These are phyloP conservation scores for Phyllosticta paracitricarpa DNA, from an alignment of 2,329 filamentous ascomycete species.

Conservation along the genomic window DNA sequence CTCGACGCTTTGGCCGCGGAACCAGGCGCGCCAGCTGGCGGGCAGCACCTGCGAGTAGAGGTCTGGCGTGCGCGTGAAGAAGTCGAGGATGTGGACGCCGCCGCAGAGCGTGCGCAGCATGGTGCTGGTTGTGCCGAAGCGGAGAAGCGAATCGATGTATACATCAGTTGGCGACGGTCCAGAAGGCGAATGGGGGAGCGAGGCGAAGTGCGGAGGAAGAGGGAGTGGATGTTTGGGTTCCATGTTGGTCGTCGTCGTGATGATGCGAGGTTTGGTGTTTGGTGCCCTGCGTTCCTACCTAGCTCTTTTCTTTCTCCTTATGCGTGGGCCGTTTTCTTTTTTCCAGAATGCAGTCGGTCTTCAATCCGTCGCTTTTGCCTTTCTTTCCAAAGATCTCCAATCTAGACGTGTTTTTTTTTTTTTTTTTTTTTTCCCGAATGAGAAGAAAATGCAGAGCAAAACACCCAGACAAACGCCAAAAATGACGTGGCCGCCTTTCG, in stretches of 20 bases:
- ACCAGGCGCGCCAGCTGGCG: constrained; percentile 70
- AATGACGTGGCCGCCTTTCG: neutral
- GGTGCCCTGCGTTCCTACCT: neutral
- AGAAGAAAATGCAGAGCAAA: neutral
- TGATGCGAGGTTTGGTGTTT: neutral
- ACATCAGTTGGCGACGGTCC: constrained; percentile 44
- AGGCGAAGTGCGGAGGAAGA: constrained; percentile 57
- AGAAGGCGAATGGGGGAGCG: constrained; percentile 38
- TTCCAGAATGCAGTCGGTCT: neutral
- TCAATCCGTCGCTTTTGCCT: neutral
- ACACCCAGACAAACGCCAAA: neutral
- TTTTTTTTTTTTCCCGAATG: neutral
- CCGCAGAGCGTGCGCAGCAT: constrained; percentile 85
- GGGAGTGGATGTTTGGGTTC: constrained; percentile 50
- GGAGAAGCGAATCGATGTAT: constrained; percentile 68
- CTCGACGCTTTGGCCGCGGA: constrained; percentile 49
- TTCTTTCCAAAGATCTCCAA: neutral
- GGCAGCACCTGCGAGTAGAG: constrained; percentile 72
- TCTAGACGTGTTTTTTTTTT: too few relatives aligned
- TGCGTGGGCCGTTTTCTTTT: neutral
- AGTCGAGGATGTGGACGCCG: constrained; percentile 94
- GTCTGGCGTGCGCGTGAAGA: constrained; percentile 77
- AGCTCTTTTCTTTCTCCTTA: neutral
- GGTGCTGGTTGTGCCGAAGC: constrained; percentile 63
- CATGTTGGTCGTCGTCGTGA: constrained; percentile 24